Conservation (phyloP, 1,139 yeast species). For the Suhomyces choctaworum region DNA sequence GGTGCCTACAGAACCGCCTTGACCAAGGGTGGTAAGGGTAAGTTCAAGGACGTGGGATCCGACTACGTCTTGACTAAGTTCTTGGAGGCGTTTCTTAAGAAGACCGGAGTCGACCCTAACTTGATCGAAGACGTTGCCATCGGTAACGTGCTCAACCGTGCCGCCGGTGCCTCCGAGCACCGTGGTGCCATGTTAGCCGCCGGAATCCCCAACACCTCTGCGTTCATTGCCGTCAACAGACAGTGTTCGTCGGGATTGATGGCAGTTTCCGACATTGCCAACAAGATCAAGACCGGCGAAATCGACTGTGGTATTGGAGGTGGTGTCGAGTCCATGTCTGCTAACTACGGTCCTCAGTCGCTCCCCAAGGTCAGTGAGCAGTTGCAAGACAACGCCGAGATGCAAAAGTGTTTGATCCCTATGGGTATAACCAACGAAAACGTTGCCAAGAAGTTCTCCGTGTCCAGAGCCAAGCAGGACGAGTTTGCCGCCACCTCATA, state of each 20-base stretch:
- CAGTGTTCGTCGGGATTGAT: constrained; percentile 94
- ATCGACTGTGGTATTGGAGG: constrained; percentile 88
- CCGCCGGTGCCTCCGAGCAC: constrained; percentile 92
- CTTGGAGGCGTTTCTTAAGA: constrained; percentile 59
- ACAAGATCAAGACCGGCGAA: constrained; percentile 83
- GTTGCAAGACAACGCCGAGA: constrained; percentile 42
- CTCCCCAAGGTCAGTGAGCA: constrained; percentile 61
- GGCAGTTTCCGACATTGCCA: constrained; percentile 87
- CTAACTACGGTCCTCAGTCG: constrained; percentile 75
- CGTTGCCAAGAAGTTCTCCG: constrained; percentile 59
- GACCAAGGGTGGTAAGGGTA: constrained; percentile 83
- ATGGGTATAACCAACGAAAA: constrained; percentile 93
- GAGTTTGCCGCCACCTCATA: constrained; percentile 86
- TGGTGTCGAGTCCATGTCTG: constrained; percentile 92
- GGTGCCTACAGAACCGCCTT: constrained; percentile 89
- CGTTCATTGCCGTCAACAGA: constrained; percentile 83
- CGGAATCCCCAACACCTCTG: constrained; percentile 56
- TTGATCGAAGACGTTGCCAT: constrained; percentile 79
- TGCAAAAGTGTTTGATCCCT: constrained; percentile 71
- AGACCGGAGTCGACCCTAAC: constrained; percentile 61
- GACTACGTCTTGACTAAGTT: constrained; percentile 72
- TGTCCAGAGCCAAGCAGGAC: constrained; percentile 77
- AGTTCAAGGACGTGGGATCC: constrained; percentile 71
- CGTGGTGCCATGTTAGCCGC: constrained; percentile 67
- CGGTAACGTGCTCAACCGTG: constrained; percentile 86